phyloP scores from a whole-genome alignment of 2,329 filamentous ascomycete genomes.

The Trichoderma pleuroti region DNA sequence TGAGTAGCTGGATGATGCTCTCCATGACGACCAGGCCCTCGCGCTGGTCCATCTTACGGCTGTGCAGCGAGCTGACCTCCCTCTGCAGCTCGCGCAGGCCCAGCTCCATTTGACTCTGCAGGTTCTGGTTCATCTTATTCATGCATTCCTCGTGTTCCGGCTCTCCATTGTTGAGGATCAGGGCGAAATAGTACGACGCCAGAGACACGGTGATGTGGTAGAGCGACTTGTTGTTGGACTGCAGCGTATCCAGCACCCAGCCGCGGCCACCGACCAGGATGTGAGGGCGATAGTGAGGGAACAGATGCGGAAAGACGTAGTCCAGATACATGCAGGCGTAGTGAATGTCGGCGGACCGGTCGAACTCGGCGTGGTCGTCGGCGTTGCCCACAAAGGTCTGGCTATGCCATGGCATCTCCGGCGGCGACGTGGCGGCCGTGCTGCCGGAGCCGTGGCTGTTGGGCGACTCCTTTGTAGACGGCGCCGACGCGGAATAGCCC shows the following conservation, averaged over 20 bases:
- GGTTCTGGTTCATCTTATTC: conserved; percentile 35
- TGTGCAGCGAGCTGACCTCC: conserved; percentile 39
- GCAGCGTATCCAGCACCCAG: conserved; percentile 57
- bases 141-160: conserved; percentile 36
- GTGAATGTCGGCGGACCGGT: conserved; percentile 34
- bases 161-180: conserved; percentile 38
- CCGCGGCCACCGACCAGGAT: conserved; percentile 54
- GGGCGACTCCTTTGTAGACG: conserved; percentile 16
- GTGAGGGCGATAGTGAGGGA: conserved; percentile 59
- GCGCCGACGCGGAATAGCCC: conserved; percentile 12
- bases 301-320: conserved; percentile 59
- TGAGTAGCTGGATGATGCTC: conserved; percentile 51
- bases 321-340: conserved; percentile 60
- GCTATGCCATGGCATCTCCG: conserved; percentile 33
- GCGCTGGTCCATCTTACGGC: conserved; percentile 24
- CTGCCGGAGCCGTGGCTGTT: conserved; percentile 18
- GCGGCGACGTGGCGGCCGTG: conserved; percentile 29
- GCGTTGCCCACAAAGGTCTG: conserved; percentile 27
- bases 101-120: conserved; percentile 44
- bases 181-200: conserved; percentile 54
- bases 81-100: conserved; percentile 43
- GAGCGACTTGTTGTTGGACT: conserved; percentile 55
- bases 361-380: conserved; percentile 24
- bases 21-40: conserved; percentile 43
- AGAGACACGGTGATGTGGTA: conserved; percentile 56